phyloP scores from a whole-genome alignment of 805 yeast species.

The Yamadazyma philogaea region DNA sequence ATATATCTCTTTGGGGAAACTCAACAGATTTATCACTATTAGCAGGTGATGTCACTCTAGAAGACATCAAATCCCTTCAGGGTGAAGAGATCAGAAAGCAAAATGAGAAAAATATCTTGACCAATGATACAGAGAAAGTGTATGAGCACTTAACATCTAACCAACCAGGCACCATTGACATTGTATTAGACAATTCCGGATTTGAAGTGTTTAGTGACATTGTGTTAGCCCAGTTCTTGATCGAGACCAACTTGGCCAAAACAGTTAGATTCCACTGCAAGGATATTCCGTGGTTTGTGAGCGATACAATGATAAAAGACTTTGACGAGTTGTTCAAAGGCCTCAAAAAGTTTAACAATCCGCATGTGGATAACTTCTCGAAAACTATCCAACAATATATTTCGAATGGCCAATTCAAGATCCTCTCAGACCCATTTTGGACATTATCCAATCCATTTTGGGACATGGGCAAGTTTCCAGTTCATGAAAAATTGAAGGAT shows the following conservation, averaged over 20 bases:
- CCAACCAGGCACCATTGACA: constrained; percentile 55
- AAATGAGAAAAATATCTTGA: constrained; percentile 73
- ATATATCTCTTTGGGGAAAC: constrained; percentile 95
- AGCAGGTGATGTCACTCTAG: constrained; percentile 77
- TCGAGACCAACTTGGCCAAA: constrained; percentile 66
- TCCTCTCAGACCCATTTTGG: constrained; percentile 74
- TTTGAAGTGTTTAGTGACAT: constrained; percentile 70
- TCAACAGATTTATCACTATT: constrained; percentile 91
- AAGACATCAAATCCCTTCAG: constrained; percentile 87
- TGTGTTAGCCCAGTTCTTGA: constrained; percentile 29
- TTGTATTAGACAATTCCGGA: constrained; percentile 91
- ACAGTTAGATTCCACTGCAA: constrained; percentile 82
- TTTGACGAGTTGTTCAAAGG: constrained; percentile 56
- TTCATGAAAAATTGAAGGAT: constrained; percentile 58
- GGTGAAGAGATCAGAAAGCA: constrained; percentile 83
- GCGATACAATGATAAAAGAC: constrained; percentile 89
- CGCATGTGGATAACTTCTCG: constrained; percentile 10
- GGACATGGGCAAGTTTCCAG: constrained; percentile 64
- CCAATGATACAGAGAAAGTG: constrained; percentile 67
- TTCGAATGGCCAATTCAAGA: constrained; percentile 20
- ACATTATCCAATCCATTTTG: constrained; percentile 75
- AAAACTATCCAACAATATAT: constrained; percentile 4
- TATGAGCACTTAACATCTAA: constrained; percentile 48
- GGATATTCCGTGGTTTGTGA: constrained; percentile 94
- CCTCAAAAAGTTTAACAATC: constrained; percentile 40